Conservation (phyloP, 2,329 filamentous ascomycete species). For the Akanthomyces uredinophilus region DNA sequence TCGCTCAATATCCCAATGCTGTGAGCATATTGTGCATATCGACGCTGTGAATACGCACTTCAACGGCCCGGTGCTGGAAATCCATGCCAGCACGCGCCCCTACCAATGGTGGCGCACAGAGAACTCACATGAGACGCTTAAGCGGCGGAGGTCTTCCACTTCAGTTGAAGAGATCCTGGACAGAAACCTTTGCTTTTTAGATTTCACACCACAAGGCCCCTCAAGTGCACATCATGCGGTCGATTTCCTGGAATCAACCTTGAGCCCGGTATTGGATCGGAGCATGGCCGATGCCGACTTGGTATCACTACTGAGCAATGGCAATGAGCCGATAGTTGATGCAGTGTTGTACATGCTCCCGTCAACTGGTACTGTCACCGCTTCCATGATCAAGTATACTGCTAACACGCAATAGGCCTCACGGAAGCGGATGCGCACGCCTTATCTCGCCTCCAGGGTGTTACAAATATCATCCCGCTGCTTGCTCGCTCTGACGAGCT, state of each 20-base stretch:
- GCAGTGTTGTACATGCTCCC: constrained; percentile 77
- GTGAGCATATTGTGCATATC: constrained; percentile 90
- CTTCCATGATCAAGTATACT: neutral
- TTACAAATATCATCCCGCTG: constrained; percentile 82
- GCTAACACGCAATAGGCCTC: constrained; percentile 26
- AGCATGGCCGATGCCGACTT: constrained; percentile 69
- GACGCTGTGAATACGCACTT: constrained; percentile 53
- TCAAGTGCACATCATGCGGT: constrained; percentile 52
- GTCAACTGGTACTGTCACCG: constrained; percentile 51
- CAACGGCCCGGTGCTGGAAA: constrained; percentile 49
- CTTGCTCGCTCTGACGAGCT: constrained; percentile 73
- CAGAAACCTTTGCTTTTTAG: constrained; percentile 89
- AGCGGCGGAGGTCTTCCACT: constrained; percentile 57
- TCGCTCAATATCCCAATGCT: constrained; percentile 78
- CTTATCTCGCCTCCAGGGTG: constrained; percentile 61
- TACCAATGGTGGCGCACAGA: constrained; percentile 90
- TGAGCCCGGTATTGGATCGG: constrained; percentile 34
- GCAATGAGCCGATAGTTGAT: constrained; percentile 79
- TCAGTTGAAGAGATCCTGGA: constrained; percentile 71
- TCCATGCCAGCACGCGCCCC: constrained; percentile 74
- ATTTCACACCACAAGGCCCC: constrained; percentile 34
- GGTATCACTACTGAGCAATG: constrained; percentile 70
- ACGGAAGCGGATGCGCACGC: constrained; percentile 57
- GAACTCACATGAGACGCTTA: constrained; percentile 50
- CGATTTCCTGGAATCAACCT: constrained; percentile 61